Evolutionary conservation across 345 rosid genomes (phyloP).

Genomic region (Arabidopsis suecica): DNA sequence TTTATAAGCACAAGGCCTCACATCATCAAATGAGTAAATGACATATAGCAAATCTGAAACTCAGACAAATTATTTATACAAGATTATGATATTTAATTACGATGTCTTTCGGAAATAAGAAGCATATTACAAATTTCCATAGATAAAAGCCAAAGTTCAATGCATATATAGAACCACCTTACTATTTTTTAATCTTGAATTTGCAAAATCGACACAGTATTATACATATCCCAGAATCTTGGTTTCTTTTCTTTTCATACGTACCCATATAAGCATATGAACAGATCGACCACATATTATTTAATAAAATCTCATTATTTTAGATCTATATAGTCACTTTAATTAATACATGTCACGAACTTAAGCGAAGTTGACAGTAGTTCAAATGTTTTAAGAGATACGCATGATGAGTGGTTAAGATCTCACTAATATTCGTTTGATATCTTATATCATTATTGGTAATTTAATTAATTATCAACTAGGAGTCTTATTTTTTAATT

Average conservation of each 20-base stretch:
- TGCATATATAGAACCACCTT: slow-evolving; percentile 3
- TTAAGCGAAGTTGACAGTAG: slow-evolving; percentile 36
- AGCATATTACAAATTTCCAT: background rate
- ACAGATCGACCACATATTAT: background rate
- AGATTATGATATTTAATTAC: background rate
- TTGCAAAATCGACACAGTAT: slow-evolving; percentile 6
- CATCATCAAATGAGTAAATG: background rate
- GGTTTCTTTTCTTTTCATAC: slow-evolving; percentile 36
- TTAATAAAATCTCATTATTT: background rate
- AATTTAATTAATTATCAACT: background rate
- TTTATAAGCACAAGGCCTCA: background rate
- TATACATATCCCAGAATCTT: slow-evolving; percentile 38
- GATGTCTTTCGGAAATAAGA: slow-evolving; percentile 6
- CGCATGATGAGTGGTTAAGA: slow-evolving; percentile 44
- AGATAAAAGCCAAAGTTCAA: slow-evolving; percentile 16
- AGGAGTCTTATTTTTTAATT: background rate
- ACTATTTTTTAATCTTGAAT: background rate
- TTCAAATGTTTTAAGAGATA: slow-evolving; percentile 38
- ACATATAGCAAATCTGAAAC: background rate
- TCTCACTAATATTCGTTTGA: slow-evolving; percentile 42
- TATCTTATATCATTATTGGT: slow-evolving; percentile 34
- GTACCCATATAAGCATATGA: slow-evolving; percentile 3
- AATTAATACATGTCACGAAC: slow-evolving; percentile 17
- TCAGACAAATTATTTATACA: background rate
- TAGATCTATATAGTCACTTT: slow-evolving; percentile 17